Evolutionary conservation across 352 stramenopile genomes (phyloP), one percentile per base, ranked within the genome.

Genomic region (Phytophthora tubulina): DNA sequence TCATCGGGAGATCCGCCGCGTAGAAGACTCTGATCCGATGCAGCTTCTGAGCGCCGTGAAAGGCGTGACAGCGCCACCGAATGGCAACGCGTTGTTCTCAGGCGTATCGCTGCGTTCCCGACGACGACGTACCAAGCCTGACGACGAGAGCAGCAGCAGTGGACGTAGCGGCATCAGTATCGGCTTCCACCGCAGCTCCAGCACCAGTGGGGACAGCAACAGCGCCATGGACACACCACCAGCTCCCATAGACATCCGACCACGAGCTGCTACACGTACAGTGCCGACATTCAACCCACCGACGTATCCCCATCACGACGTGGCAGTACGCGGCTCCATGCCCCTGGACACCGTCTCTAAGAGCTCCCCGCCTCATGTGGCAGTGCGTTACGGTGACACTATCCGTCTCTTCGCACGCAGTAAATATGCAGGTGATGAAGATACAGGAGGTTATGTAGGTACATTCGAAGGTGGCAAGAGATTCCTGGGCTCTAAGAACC

Each of bases 321-420:
- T 73, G 44, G 67, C 66, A 0, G 41, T 77, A 32, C 52, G 38
- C 5, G 72, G 67, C 21, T 73, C 69, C 57, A 70, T 71, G 67
- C 72, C 72, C 14, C 38, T 81, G n/a, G 77, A 80, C 30, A 80
- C 74, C 0, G 64, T 84, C 1, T 77, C 67, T 52, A 82, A 81
- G 79, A 80, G 75, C 50, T 77, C 84, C 13, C 79, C 86, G 32
- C 86, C 86, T 6, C 83, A 88, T 57, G 81, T 94, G 15, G 86
- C 84, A 8, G 75, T 94, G 30, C 81, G 85, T 10, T 94, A 91
- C 60, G 86, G 86, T 31, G 84, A 94, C 67, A 82, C 66, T 7
- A 85, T 94, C 55, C 84, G 86, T 2, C 76, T 94, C 8, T 94
- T 84, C 39, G 86, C 81, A 9, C 79, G 76, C 56, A 91, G 80